These are phyloP conservation scores for Penicillium brasilianum DNA, from an alignment of 2,329 filamentous ascomycete genomes.

Conservation along the genomic window DNA sequence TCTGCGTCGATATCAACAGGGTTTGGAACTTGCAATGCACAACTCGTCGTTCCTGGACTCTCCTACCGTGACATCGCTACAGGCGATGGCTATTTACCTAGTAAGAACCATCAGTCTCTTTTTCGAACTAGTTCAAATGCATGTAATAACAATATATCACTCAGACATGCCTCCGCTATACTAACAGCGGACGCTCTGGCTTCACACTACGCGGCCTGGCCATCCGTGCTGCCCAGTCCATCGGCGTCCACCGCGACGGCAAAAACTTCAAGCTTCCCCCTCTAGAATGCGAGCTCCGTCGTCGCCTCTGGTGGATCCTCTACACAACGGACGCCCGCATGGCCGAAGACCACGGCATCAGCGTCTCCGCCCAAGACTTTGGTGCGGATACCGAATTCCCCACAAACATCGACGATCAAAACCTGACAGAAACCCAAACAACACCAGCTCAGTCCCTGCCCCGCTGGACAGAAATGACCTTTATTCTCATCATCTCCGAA, in stretches of 20 bases:
- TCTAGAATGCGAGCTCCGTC: slow-evolving; percentile 60
- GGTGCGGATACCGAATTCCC: slow-evolving; percentile 51
- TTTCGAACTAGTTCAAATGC: too few relatives aligned
- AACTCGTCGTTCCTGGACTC: slow-evolving; percentile 48
- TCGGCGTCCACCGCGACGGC: slow-evolving; percentile 57
- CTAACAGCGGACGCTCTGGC: slow-evolving; percentile 30
- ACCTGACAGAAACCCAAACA: slow-evolving; percentile 57
- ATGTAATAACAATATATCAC: neutral
- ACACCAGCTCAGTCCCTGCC: slow-evolving; percentile 52
- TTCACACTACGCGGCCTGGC: slow-evolving; percentile 60
- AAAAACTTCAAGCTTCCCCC: slow-evolving; percentile 55
- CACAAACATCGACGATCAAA: slow-evolving; percentile 60
- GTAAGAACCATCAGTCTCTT: slow-evolving; percentile 29
- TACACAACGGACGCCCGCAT: slow-evolving; percentile 51
- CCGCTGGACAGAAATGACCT: slow-evolving; percentile 64
- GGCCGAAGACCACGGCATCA: slow-evolving; percentile 63
- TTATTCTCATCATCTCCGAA: slow-evolving; percentile 60
- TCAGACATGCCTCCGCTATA: slow-evolving; percentile 30
- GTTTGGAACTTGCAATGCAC: slow-evolving; percentile 48
- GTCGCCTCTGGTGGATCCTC: slow-evolving; percentile 62
- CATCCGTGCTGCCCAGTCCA: slow-evolving; percentile 58
- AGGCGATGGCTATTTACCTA: slow-evolving; percentile 46
- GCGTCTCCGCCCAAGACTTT: slow-evolving; percentile 52
- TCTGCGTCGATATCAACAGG: slow-evolving; percentile 31
- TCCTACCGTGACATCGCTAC: slow-evolving; percentile 41